A percentile compares a stretch with the other conserved stretches of the same genome.
phyloP scores from a whole-genome alignment of 352 stramenopile genomes.

The Pythium oligandrum region DNA sequence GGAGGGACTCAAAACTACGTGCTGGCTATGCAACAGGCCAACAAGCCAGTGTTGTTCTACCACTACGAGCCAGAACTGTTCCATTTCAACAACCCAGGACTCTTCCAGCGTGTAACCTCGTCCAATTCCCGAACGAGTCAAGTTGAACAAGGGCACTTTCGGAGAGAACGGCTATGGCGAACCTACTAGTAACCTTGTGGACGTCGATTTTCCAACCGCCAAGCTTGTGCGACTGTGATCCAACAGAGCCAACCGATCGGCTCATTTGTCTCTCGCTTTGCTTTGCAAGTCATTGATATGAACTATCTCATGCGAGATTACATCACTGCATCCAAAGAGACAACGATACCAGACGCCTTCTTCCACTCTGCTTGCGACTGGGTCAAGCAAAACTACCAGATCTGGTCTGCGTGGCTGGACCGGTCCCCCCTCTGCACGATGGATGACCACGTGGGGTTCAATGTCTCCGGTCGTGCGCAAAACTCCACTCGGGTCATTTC shows the following conservation, averaged over 20 bases:
- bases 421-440: conserved; percentile 19
- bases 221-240: conserved; percentile 17
- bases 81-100: conserved; percentile 18
- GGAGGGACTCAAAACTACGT: conserved; percentile 7
- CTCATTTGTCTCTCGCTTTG: conserved; percentile 22
- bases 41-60: conserved; percentile 31
- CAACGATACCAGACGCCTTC: conserved; percentile 4
- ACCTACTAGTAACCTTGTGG: conserved; percentile 28
- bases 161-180: conserved; percentile 39
- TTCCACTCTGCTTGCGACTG: conserved; percentile 44
- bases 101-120: conserved; percentile 37
- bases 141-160: conserved; percentile 16
- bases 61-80: conserved; percentile 49
- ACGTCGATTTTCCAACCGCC: conserved; percentile 29
- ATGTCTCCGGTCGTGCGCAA: conserved; percentile 19
- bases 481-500: conserved; percentile 16
- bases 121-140: conserved; percentile 9
- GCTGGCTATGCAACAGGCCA: conserved; percentile 13
- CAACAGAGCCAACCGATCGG: conserved; percentile 10
- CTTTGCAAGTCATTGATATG: conserved; percentile 26
- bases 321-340: too few species aligned
- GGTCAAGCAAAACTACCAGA: conserved; percentile 28
- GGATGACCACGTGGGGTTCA: conserved; percentile 25
- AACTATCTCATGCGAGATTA: conserved; percentile 13
- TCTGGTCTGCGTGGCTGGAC: conserved; percentile 26